Evolutionary conservation across 495 filamentous ascomycete species (phyloP).

Genomic region (Podospora pseudopauciseta): DNA sequence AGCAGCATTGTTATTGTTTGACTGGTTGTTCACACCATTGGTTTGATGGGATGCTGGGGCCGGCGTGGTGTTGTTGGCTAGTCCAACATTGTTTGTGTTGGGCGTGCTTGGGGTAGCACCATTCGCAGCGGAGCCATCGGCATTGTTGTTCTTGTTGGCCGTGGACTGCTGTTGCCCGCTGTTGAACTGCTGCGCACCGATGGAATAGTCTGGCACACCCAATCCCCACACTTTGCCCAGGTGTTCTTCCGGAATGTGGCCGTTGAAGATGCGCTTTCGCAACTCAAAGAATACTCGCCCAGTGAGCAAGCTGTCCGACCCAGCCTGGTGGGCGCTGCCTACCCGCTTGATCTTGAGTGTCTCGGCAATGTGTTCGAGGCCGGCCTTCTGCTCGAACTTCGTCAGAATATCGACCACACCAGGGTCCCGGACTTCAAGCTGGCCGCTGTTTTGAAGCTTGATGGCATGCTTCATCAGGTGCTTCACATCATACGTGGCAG

Average conservation of each 20-base stretch:
- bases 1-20: not conserved
- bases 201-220: slow-evolving; percentile 54
- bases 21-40: slow-evolving; percentile 22
- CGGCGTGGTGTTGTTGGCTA: slow-evolving; percentile 50
- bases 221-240: slow-evolving; percentile 87
- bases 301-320: slow-evolving; percentile 85
- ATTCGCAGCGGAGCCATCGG: slow-evolving; percentile 35
- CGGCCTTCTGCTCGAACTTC: slow-evolving; percentile 79
- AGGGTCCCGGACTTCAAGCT: slow-evolving; percentile 60
- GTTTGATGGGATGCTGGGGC: slow-evolving; percentile 55
- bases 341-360: slow-evolving; percentile 83
- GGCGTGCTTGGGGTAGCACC: slow-evolving; percentile 67
- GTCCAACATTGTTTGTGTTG: slow-evolving; percentile 51
- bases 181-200: slow-evolving; percentile 34
- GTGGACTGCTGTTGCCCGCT: slow-evolving; percentile 28
- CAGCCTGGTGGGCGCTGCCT: slow-evolving; percentile 83
- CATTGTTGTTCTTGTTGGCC: slow-evolving; percentile 11
- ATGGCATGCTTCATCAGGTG: slow-evolving; percentile 80
- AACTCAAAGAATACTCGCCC: slow-evolving; percentile 91
- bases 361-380: slow-evolving; percentile 89
- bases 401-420: slow-evolving; percentile 64
- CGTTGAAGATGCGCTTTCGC: slow-evolving; percentile 79
- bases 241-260: slow-evolving; percentile 70
- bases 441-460: slow-evolving; percentile 60
- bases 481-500: slow-evolving; percentile 90